Percentiles rank a stretch among this genome's conserved stretches.
Evolutionary conservation across 164 flowering plant species (phyloP).

Genomic region (Umbilicus rupestris): DNA sequence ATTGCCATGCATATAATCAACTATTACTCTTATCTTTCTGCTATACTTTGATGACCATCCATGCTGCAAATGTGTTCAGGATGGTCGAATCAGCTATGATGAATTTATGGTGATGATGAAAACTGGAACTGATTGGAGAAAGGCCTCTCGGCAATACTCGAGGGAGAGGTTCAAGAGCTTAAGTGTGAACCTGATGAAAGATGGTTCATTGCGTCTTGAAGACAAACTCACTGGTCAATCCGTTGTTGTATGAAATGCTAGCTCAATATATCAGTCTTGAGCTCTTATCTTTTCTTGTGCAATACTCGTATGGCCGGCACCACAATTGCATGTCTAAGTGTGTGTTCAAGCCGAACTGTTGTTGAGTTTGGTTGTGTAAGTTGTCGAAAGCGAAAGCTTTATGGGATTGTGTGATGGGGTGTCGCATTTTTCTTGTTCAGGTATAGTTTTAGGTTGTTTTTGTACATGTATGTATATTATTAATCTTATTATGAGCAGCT

Average conservation of each 20-base stretch:
- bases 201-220: constrained; percentile 79
- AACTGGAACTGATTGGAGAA: constrained; percentile 98
- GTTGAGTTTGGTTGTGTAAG: not conserved
- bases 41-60: not conserved
- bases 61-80: constrained; percentile 29
- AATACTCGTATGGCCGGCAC: not conserved
- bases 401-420: not conserved
- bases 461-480: not conserved
- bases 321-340: not conserved
- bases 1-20: not conserved
- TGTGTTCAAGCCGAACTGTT: not conserved
- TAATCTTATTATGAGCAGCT: constrained; percentile 1
- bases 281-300: not conserved
- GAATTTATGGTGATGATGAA: constrained; percentile 99
- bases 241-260: constrained; percentile 25
- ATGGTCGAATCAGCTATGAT: constrained; percentile 84
- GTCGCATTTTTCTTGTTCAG: not conserved
- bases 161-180: constrained; percentile 94
- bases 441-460: not conserved
- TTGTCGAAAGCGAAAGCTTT: not conserved
- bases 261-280: not conserved
- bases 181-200: constrained; percentile 90
- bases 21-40: not conserved
- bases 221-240: constrained; percentile 48
- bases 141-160: constrained; percentile 93